Evolutionary conservation across 1,139 yeast species (phyloP).

Genomic region (Fermentozyma sake): DNA sequence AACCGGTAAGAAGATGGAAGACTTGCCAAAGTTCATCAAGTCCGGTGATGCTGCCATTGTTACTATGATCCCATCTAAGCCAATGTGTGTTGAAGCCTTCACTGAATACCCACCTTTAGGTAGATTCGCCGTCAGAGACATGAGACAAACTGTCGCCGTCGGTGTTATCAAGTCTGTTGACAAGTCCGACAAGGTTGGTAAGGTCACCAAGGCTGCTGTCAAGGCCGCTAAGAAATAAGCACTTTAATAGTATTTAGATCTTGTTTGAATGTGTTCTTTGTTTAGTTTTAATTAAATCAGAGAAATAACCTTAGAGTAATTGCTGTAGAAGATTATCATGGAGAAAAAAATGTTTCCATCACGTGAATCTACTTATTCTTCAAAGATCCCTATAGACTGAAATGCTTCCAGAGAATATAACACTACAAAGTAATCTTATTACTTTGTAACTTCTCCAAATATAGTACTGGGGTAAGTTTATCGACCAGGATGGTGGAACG

Average conservation of each 20-base stretch:
- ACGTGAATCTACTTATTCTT: too few species aligned
- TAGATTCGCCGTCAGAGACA: constrained; percentile 99
- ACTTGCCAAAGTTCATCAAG: constrained; percentile 80
- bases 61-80: constrained; percentile 79
- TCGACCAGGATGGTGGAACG: too few species aligned
- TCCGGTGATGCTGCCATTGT: constrained; percentile 94
- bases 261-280: background rate
- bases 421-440: too few species aligned
- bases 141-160: constrained; percentile 99
- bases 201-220: constrained; percentile 99
- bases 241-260: constrained; percentile 1
- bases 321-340: background rate
- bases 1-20: constrained; percentile 86
- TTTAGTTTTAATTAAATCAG: background rate
- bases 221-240: constrained; percentile 96
- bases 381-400: too few species aligned
- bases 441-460: too few species aligned
- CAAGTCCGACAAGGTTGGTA: constrained; percentile 90
- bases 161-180: constrained; percentile 99
- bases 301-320: background rate
- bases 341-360: background rate
- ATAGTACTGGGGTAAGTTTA: too few species aligned
- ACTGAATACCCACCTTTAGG: constrained; percentile 98
- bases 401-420: too few species aligned
- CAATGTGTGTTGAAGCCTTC: constrained; percentile 97